phyloP scores from a whole-genome alignment of 805 yeast genomes.

The Saturnispora serradocipensis region DNA sequence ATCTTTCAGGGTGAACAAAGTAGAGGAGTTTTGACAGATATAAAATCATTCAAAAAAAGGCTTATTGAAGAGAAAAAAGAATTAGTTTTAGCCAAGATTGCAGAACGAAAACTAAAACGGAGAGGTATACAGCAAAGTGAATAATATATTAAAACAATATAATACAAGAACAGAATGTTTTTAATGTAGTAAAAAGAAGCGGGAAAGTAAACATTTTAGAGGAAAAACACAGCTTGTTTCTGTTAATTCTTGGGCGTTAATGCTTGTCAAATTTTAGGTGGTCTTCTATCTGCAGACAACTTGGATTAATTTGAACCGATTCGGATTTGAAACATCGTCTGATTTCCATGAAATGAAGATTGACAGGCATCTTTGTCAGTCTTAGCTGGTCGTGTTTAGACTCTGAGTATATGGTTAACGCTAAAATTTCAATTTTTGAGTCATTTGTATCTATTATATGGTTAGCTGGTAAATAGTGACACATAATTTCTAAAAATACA shows the following conservation, averaged over 20 bases:
- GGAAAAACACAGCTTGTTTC: no score
- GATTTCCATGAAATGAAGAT: slow-evolving; percentile 6
- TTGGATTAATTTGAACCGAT: slow-evolving; percentile 2
- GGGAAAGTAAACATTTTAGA: no score
- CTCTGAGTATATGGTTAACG: slow-evolving; percentile 2
- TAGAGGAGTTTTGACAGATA: neutral
- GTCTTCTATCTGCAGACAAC: neutral
- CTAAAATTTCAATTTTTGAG: neutral
- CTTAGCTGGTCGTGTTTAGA: neutral
- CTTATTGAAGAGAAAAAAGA: neutral
- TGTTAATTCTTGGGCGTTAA: neutral
- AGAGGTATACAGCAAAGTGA: neutral
- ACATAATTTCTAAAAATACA: slow-evolving; percentile 4
- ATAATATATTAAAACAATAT: no score
- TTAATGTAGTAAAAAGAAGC: no score
- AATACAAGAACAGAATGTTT: neutral
- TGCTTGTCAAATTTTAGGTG: neutral
- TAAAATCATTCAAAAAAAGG: neutral
- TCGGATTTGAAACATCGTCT: slow-evolving; percentile 6
- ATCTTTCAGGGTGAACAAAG: neutral
- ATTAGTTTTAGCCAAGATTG: neutral
- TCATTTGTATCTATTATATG: neutral
- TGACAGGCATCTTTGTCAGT: neutral
- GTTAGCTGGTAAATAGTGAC: slow-evolving; percentile 3
- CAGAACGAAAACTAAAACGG: neutral